These are phyloP conservation scores for Paramecium pentaurelia DNA, from an alignment of 73 alveolate genomes.

Conservation along the genomic window DNA sequence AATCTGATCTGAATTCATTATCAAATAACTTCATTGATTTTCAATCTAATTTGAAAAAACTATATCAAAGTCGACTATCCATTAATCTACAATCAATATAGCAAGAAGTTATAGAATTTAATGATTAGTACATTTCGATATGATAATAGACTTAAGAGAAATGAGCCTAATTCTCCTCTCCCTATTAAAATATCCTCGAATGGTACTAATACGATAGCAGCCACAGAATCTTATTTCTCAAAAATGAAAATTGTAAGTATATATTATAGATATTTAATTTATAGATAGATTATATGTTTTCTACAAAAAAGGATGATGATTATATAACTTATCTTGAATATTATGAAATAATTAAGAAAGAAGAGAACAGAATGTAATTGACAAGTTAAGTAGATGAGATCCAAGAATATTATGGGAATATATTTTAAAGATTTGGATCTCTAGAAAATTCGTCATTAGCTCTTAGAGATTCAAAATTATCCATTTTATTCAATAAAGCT, in stretches of 20 bases:
- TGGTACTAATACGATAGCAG: background rate
- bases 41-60: background rate
- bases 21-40: background rate
- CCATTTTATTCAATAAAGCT: background rate
- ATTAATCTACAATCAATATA: background rate
- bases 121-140: background rate
- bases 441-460: background rate
- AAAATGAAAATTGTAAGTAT: background rate
- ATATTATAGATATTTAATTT: background rate
- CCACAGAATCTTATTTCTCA: conserved; percentile 1
- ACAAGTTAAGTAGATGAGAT: background rate
- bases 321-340: background rate
- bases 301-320: background rate
- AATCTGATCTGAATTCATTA: background rate
- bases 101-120: background rate
- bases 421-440: background rate
- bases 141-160: background rate
- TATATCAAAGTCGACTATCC: background rate
- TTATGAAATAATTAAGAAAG: background rate
- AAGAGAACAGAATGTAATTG: background rate
- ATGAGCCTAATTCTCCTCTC: background rate
- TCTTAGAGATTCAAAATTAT: background rate
- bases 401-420: background rate
- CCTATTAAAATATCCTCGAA: background rate
- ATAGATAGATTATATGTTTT: background rate